Base-by-base conservation (phyloP, 202 grass and related monocot species). In the Carex arenaria region DNA sequence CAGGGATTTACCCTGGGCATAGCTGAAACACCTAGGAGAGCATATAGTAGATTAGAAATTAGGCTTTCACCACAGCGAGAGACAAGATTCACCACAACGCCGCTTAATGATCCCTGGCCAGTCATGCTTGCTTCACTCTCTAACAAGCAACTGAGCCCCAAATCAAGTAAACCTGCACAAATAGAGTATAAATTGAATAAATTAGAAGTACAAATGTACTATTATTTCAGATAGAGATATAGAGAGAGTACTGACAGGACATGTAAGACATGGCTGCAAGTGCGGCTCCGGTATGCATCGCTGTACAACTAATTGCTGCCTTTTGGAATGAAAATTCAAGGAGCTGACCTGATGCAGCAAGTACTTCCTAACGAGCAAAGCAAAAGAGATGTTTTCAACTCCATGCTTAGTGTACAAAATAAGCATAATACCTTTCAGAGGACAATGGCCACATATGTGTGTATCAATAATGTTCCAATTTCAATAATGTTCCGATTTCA, bases 181-280 rank as follows among this genome's bases (percentile, higher is more conserved):
- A 81, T 72, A 19, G 40, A 75, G 28, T 53, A 82, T 43, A 31
- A 60, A 80, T 56, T 14, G n/a, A 85, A 61, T 86, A 84, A 70
- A 22, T 26, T 51, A 12, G 30, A 64, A 78, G 30, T 75, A 60
- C 1, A 38, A 45, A 85, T 52, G 28, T 82, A 84, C 66, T 87
- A 49, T 49, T 51, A 85, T 57, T 26, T 34, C 30, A 15, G 72
- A 72, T 7, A 22, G 0, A 72, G 57, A 72, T 28, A 78, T 23
- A 64, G 56, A 84, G 7, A 62, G 79, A 74, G 59, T 72, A 94
- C 96, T 93, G 43, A 98, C 96, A 89, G 65, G 90, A 98, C 42
- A 98, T 85, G 86, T 92, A 98, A 64, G 96, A 93, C 93, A 98
- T 95, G 66, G 96, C 86, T 73, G 93, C 92, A 87, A 98, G 84